These are phyloP conservation scores for Trichoderma semiorbis DNA, from an alignment of 2,329 filamentous ascomycete genomes.

Conservation along the genomic window DNA sequence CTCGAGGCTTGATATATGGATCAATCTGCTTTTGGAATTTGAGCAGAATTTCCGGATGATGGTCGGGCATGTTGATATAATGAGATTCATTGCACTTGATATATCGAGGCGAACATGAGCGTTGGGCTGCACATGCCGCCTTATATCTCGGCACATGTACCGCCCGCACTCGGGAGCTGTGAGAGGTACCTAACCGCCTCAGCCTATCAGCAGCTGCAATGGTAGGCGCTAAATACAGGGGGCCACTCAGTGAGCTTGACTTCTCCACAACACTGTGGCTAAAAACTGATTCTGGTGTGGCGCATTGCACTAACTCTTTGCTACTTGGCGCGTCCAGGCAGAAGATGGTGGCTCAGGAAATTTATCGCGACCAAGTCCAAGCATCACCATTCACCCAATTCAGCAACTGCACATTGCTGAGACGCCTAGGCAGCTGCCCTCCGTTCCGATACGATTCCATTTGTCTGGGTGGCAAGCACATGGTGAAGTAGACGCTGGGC, in stretches of 20 bases:
- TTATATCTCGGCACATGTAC: background rate
- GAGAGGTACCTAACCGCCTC: background rate
- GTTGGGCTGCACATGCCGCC: slow-evolving; percentile 1
- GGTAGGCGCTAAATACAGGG: background rate
- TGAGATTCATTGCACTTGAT: slow-evolving; percentile 10
- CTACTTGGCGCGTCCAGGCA: slow-evolving; percentile 17
- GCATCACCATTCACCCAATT: slow-evolving; percentile 20
- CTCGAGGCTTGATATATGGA: slow-evolving; percentile 54
- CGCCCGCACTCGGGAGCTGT: background rate
- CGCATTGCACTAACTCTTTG: slow-evolving; percentile 16
- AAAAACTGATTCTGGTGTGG: background rate
- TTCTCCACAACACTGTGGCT: slow-evolving; percentile 19
- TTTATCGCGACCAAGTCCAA: slow-evolving; percentile 32
- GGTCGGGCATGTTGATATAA: slow-evolving; percentile 28
- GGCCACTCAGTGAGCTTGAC: background rate
- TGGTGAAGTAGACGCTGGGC: slow-evolving; percentile 34
- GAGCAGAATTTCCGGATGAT: slow-evolving; percentile 33
- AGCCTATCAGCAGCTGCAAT: background rate
- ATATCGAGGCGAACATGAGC: background rate
- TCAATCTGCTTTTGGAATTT: slow-evolving; percentile 44
- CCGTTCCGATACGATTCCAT: slow-evolving; percentile 18
- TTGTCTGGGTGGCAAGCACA: slow-evolving; percentile 27
- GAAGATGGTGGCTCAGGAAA: slow-evolving; percentile 33
- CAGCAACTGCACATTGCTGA: slow-evolving; percentile 26
- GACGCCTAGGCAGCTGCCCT: slow-evolving; percentile 21